Evolutionary conservation across 2,329 filamentous ascomycete genomes (phyloP).

Genomic region (Fusarium hostae): DNA sequence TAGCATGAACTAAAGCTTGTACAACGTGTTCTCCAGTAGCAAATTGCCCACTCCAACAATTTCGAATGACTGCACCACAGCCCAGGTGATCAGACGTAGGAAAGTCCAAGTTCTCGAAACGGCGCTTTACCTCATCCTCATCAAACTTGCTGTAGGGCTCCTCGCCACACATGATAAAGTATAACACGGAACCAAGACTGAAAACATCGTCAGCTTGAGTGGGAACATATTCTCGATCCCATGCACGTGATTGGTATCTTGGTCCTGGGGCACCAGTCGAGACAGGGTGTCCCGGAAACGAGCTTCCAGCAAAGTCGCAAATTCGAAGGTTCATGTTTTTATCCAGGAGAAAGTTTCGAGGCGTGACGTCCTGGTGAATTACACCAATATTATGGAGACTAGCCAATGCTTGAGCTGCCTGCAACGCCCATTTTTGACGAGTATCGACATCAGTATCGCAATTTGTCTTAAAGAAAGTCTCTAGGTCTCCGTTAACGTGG

Average conservation of each 20-base stretch:
- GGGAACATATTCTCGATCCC: neutral
- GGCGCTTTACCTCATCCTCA: neutral
- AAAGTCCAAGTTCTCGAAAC: no score
- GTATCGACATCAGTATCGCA: neutral
- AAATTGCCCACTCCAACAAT: no score
- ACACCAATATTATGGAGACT: neutral
- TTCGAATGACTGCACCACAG: no score
- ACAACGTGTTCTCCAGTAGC: no score
- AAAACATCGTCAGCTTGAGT: neutral
- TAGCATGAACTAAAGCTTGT: no score
- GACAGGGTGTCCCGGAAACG: neutral
- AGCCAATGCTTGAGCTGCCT: neutral
- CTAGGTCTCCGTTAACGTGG: constrained; percentile 19
- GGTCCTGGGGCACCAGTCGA: neutral
- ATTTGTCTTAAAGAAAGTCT: constrained; percentile 10
- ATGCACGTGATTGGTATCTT: neutral
- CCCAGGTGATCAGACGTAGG: no score
- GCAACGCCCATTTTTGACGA: neutral
- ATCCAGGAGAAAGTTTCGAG: neutral
- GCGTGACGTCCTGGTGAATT: neutral
- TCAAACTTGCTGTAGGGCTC: neutral
- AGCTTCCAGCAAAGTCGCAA: neutral
- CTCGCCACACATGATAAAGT: neutral
- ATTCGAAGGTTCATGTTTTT: neutral
- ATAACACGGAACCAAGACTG: neutral